A percentile compares a stretch with the other conserved stretches of the same genome.
phyloP scores from a whole-genome alignment of 352 stramenopile species.

The Pythium phragmitis region DNA sequence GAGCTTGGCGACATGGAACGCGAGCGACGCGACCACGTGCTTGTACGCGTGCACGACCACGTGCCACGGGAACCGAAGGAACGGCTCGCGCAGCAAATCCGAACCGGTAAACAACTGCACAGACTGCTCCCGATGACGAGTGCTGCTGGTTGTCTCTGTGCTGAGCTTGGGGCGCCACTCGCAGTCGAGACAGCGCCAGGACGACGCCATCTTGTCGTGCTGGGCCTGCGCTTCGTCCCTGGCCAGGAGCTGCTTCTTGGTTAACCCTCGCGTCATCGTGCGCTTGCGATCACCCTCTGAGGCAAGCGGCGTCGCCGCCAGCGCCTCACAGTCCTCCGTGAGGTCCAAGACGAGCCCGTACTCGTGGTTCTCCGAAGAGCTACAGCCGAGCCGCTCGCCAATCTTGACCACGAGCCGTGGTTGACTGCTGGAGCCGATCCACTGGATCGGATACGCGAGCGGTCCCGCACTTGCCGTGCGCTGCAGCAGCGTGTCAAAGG shows the following conservation, averaged over 20 bases:
- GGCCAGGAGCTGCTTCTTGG: constrained; percentile 34
- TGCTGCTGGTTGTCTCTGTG: neutral
- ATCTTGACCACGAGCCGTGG: constrained; percentile 52
- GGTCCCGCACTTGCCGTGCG: constrained; percentile 28
- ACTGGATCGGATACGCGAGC: constrained; percentile 56
- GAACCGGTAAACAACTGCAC: constrained; percentile 40
- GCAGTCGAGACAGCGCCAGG: constrained; percentile 37
- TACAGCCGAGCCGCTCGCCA: constrained; percentile 43
- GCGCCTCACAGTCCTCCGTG: constrained; percentile 41
- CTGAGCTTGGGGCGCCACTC: constrained; percentile 38
- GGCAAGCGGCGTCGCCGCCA: neutral
- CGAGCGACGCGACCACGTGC: constrained; percentile 35
- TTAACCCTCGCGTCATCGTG: constrained; percentile 38
- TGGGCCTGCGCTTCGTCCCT: constrained; percentile 28
- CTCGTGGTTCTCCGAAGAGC: constrained; percentile 49
- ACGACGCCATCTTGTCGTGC: constrained; percentile 6
- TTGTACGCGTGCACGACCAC: constrained; percentile 51
- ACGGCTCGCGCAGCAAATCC: constrained; percentile 51
- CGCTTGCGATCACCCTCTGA: constrained; percentile 15
- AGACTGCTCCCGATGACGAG: neutral
- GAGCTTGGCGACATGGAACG: constrained; percentile 53
- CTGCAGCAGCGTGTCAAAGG: constrained; percentile 56
- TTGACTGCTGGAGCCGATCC: constrained; percentile 27
- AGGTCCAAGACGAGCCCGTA: constrained; percentile 69
- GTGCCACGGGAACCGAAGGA: constrained; percentile 54